Conservation (phyloP, 2,329 filamentous ascomycete species). For the Laburnicola sp. region DNA sequence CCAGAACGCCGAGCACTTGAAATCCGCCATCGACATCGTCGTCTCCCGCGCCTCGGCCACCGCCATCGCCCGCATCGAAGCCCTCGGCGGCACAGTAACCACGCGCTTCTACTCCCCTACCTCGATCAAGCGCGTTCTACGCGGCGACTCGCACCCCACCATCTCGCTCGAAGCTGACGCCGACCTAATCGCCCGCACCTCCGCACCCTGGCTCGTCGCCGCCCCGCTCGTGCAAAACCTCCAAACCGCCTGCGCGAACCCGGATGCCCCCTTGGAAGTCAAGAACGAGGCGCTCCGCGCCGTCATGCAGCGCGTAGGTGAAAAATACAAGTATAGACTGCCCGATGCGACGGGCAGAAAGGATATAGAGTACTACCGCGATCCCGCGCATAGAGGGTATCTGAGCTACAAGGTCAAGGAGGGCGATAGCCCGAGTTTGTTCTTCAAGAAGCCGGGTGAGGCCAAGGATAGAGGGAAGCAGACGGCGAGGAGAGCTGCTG, state of each 20-base stretch:
- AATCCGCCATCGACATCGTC: slow-evolving; percentile 82
- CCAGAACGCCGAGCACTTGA: slow-evolving; percentile 65
- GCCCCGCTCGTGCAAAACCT: too few relatives aligned
- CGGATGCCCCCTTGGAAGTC: slow-evolving; percentile 27
- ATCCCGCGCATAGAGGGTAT: slow-evolving; percentile 89
- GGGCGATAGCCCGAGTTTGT: slow-evolving; percentile 92
- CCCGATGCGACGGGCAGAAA: slow-evolving; percentile 87
- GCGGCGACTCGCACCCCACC: slow-evolving; percentile 64
- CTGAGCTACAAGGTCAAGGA: slow-evolving; percentile 77
- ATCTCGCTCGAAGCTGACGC: slow-evolving; percentile 60
- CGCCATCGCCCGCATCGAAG: slow-evolving; percentile 84
- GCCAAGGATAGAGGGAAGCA: slow-evolving; percentile 36
- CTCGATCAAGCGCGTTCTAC: slow-evolving; percentile 72
- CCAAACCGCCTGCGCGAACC: slow-evolving; percentile 19
- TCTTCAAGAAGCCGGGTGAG: slow-evolving; percentile 64
- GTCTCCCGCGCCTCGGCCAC: slow-evolving; percentile 83
- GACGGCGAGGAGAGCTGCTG: slow-evolving; percentile 34
- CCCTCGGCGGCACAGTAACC: slow-evolving; percentile 77
- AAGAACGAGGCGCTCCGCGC: slow-evolving; percentile 40
- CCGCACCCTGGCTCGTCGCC: slow-evolving; percentile 22
- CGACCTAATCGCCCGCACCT: slow-evolving; percentile 23
- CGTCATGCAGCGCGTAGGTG: slow-evolving; percentile 49
- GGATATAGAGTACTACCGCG: slow-evolving; percentile 96
- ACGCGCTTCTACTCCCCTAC: slow-evolving; percentile 90
- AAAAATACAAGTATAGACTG: slow-evolving; percentile 69